These are phyloP conservation scores for Trypethelium eluteriae DNA, from an alignment of 495 filamentous ascomycete genomes.

Conservation along the genomic window DNA sequence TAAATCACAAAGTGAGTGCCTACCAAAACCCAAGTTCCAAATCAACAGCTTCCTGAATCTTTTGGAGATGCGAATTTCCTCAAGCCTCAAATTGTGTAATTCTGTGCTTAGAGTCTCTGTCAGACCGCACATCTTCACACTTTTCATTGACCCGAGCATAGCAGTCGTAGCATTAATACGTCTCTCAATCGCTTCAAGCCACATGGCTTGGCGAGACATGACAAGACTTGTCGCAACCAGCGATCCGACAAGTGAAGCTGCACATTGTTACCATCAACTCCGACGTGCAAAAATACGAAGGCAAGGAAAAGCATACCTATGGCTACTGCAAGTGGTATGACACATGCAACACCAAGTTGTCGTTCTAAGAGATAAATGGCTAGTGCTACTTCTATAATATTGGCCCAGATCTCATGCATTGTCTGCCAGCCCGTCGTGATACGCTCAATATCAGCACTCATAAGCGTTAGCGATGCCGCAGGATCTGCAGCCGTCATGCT, in stretches of 20 bases:
- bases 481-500: slow-evolving; percentile 42
- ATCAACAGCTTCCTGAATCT: slow-evolving; percentile 49
- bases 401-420: slow-evolving; percentile 46
- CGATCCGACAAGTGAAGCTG: slow-evolving; percentile 37
- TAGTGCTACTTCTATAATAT: slow-evolving; percentile 49
- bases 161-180: slow-evolving; percentile 46
- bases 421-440: slow-evolving; percentile 35
- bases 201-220: slow-evolving; percentile 43
- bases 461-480: slow-evolving; percentile 52
- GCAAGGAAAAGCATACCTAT: neutral
- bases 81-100: slow-evolving; percentile 46
- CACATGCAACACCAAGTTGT: slow-evolving; percentile 49
- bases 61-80: slow-evolving; percentile 52
- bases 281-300: neutral
- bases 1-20: slow-evolving; percentile 20
- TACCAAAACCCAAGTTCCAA: slow-evolving; percentile 47
- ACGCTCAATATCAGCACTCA: slow-evolving; percentile 47
- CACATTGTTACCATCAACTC: slow-evolving; percentile 17
- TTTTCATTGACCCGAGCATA: slow-evolving; percentile 52
- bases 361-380: slow-evolving; percentile 52
- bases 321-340: slow-evolving; percentile 41
- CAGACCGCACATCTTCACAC: slow-evolving; percentile 57
- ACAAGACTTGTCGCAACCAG: slow-evolving; percentile 41
- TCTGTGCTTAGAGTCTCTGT: slow-evolving; percentile 33
- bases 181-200: slow-evolving; percentile 32